phyloP scores from a whole-genome alignment of 345 rosid genomes.

The Mallotus nudiflorus region DNA sequence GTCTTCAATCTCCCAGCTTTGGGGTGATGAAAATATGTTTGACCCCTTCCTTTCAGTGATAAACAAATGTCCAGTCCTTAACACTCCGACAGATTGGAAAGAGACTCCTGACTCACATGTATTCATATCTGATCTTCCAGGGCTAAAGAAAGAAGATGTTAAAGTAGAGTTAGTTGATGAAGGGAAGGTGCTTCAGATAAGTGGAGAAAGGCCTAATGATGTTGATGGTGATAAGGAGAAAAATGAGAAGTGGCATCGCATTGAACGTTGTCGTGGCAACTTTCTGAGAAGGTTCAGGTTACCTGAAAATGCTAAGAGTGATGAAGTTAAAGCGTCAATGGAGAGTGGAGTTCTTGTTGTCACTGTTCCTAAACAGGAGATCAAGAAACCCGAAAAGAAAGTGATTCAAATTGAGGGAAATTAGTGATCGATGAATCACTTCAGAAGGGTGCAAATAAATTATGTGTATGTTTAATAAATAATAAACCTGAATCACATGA shows the following conservation, averaged over 20 bases:
- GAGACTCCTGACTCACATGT: constrained; percentile 20
- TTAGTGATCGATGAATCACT: neutral
- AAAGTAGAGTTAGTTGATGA: constrained; percentile 23
- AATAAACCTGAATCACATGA: too few relatives aligned
- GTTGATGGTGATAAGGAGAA: neutral
- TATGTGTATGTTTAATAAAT: too few relatives aligned
- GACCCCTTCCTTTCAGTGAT: constrained; percentile 29
- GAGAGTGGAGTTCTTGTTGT: constrained; percentile 20
- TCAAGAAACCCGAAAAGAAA: constrained; percentile 16
- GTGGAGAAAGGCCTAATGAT: constrained; percentile 23
- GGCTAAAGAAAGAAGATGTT: constrained; percentile 19
- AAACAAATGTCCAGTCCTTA: constrained; percentile 51
- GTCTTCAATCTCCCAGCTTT: too few relatives aligned
- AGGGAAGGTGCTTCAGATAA: constrained; percentile 13
- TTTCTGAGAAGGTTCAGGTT: constrained; percentile 21
- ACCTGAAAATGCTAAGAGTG: constrained; percentile 19
- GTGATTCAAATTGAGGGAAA: constrained; percentile 11
- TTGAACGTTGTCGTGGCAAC: constrained; percentile 22
- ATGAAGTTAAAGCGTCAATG: constrained; percentile 17
- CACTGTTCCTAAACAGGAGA: constrained; percentile 10
- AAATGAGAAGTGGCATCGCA: constrained; percentile 17
- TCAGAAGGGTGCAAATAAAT: too few relatives aligned
- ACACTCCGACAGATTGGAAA: constrained; percentile 29
- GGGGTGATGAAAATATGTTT: neutral
- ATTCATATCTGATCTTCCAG: constrained; percentile 21